Conservation (phyloP, 805 yeast genomes). For the Debaryomyces castellii region DNA sequence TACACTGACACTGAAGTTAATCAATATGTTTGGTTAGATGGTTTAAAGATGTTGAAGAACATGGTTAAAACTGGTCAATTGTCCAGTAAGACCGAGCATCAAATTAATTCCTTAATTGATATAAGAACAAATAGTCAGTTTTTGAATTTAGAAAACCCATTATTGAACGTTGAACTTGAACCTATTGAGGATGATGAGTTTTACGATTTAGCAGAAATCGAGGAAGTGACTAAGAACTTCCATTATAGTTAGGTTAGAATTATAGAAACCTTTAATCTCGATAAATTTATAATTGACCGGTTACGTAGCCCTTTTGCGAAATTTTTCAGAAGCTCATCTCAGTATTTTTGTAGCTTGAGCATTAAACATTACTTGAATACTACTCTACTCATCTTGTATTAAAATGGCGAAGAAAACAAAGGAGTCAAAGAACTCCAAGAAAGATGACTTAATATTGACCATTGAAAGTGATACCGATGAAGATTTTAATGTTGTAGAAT, state of each 20-base stretch:
- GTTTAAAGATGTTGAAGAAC: slow-evolving; percentile 52
- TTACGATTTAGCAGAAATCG: slow-evolving; percentile 17
- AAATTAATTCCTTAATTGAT: slow-evolving; percentile 31
- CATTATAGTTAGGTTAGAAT: slow-evolving; percentile 5
- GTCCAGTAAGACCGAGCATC: slow-evolving; percentile 37
- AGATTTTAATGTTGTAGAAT: slow-evolving; percentile 25
- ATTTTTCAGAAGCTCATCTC: slow-evolving; percentile 13
- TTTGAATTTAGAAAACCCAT: slow-evolving; percentile 30
- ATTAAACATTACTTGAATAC: background rate
- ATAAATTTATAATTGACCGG: background rate
- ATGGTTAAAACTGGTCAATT: slow-evolving; percentile 29
- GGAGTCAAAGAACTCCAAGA: slow-evolving; percentile 1
- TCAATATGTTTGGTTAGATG: slow-evolving; percentile 77
- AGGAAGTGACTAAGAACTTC: slow-evolving; percentile 9
- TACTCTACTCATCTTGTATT: background rate
- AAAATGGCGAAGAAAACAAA: slow-evolving; percentile 6
- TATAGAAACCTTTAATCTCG: background rate
- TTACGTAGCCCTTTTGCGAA: slow-evolving; percentile 6
- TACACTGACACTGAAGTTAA: slow-evolving; percentile 70
- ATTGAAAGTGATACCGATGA: slow-evolving; percentile 74
- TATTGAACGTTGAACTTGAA: slow-evolving; percentile 10
- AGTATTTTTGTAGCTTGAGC: background rate
- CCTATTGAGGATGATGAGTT: slow-evolving; percentile 25
- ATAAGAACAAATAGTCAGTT: slow-evolving; percentile 42
- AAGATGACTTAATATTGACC: slow-evolving; percentile 64